phyloP scores from a whole-genome alignment of 2,329 filamentous ascomycete genomes.

The Malbranchea zuffiana region DNA sequence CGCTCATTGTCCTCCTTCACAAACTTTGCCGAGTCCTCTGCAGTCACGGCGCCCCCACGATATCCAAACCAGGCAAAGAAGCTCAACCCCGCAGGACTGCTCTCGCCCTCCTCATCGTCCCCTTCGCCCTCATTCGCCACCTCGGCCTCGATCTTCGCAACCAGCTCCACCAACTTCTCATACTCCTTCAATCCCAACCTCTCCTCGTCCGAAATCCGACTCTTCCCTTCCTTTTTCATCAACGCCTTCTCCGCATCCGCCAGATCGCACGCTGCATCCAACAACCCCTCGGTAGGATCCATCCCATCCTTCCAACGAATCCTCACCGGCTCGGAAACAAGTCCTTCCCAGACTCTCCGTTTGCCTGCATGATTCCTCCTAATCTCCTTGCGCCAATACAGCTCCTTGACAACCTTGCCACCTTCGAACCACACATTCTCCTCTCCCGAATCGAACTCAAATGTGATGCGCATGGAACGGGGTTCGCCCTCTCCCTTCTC shows the following conservation, averaged over 20 bases:
- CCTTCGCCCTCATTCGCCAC: constrained; percentile 29
- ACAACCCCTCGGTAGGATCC: constrained; percentile 72
- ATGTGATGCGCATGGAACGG: constrained; percentile 63
- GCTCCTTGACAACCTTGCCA: constrained; percentile 72
- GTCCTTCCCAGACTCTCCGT: constrained; percentile 55
- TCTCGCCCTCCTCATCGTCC: constrained; percentile 30
- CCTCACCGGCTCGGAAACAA: constrained; percentile 79
- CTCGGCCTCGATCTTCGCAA: constrained; percentile 31
- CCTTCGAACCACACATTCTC: constrained; percentile 77
- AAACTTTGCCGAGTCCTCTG: constrained; percentile 58
- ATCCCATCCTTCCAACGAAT: constrained; percentile 81
- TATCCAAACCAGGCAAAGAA: constrained; percentile 91
- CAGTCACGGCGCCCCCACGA: constrained; percentile 56
- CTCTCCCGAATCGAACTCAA: constrained; percentile 52
- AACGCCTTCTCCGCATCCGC: constrained; percentile 51
- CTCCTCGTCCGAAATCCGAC: constrained; percentile 35
- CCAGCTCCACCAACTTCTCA: constrained; percentile 43
- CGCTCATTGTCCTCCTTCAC: constrained; percentile 50
- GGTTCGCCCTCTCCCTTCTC: constrained; percentile 57
- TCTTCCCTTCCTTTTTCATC: constrained; percentile 25
- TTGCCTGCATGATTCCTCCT: constrained; percentile 34
- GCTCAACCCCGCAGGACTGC: constrained; percentile 54
- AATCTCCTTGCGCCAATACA: constrained; percentile 62
- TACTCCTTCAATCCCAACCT: constrained; percentile 43
- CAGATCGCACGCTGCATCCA: constrained; percentile 60